A percentile compares a stretch with the other conserved stretches of the same genome.
Conservation (phyloP, 768 basidiomycete genomes). For the Pholiota molesta region DNA sequence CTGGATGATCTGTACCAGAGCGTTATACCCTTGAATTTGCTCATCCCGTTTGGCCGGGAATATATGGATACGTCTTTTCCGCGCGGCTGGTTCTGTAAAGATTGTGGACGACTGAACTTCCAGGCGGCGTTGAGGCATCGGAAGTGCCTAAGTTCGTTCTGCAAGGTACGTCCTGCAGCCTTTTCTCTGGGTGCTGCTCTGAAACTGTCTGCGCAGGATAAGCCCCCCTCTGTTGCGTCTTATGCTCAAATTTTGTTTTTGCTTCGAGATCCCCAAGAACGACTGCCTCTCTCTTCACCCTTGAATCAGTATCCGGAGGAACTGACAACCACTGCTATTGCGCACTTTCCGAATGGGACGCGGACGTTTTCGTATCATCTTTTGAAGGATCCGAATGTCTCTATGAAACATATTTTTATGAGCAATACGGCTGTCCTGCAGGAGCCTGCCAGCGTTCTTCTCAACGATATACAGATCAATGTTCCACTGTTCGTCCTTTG, state of each 20-base stretch:
- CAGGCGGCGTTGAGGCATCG: constrained; percentile 49
- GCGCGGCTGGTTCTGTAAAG: constrained; percentile 50
- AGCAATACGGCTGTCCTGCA: constrained; percentile 48
- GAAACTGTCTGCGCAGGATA: constrained; percentile 16
- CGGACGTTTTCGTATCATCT: constrained; percentile 35
- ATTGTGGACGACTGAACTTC: constrained; percentile 52
- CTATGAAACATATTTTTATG: constrained; percentile 49
- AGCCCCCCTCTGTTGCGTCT: constrained; percentile 18
- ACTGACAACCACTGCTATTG: constrained; percentile 14
- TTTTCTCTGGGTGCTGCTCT: not conserved
- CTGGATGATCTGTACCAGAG: constrained; percentile 27
- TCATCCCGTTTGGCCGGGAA: constrained; percentile 28
- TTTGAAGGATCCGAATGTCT: constrained; percentile 11
- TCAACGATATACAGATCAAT: constrained; percentile 41
- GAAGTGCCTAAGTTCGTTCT: constrained; percentile 42
- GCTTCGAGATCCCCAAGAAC: constrained; percentile 40
- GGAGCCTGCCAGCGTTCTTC: constrained; percentile 35
- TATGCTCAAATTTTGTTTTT: constrained; percentile 30
- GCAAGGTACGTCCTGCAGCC: constrained; percentile 34
- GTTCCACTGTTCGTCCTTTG: constrained; percentile 32
- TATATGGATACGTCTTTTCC: constrained; percentile 40
- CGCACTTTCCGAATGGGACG: constrained; percentile 34
- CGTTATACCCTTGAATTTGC: constrained; percentile 33
- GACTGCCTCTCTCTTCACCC: constrained; percentile 33
- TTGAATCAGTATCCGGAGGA: constrained; percentile 29